These are phyloP conservation scores for Phytopythium kandeliae DNA, from an alignment of 352 stramenopile species.

Conservation along the genomic window DNA sequence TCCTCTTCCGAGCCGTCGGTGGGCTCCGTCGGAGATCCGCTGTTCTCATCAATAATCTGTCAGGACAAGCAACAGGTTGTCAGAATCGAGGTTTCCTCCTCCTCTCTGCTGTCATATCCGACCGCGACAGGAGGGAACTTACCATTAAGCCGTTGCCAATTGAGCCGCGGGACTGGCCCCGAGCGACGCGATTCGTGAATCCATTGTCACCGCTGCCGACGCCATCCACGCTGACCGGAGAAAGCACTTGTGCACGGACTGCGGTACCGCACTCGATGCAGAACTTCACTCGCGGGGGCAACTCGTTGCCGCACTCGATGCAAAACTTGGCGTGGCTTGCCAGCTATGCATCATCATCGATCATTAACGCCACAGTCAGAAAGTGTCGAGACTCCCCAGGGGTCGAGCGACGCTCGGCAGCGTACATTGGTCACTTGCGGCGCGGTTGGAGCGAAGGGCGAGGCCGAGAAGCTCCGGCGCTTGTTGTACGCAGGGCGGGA, in stretches of 20 bases:
- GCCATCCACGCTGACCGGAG: conserved; percentile 30
- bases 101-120: not conserved
- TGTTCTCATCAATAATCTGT: conserved; percentile 72
- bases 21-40: conserved; percentile 42
- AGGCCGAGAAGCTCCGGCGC: conserved; percentile 55
- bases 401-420: conserved; percentile 1
- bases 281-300: conserved; percentile 75
- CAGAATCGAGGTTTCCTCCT: too few relatives aligned
- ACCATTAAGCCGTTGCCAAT: conserved; percentile 45
- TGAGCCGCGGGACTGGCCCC: conserved; percentile 36
- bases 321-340: conserved; percentile 71
- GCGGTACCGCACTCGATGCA: conserved; percentile 83
- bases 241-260: conserved; percentile 48
- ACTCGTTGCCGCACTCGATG: conserved; percentile 80
- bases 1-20: conserved; percentile 61
- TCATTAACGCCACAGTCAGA: conserved; percentile 14
- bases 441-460: conserved; percentile 24
- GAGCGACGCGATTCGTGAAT: conserved; percentile 21
- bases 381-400: not conserved
- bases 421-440: conserved; percentile 46
- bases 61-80: not conserved
- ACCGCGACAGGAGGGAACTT: not conserved
- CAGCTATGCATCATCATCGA: conserved; percentile 27
- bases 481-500: conserved; percentile 42
- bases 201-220: conserved; percentile 13